Conservation (phyloP, 2,329 filamentous ascomycete species). For the Hysterium pulicare region DNA sequence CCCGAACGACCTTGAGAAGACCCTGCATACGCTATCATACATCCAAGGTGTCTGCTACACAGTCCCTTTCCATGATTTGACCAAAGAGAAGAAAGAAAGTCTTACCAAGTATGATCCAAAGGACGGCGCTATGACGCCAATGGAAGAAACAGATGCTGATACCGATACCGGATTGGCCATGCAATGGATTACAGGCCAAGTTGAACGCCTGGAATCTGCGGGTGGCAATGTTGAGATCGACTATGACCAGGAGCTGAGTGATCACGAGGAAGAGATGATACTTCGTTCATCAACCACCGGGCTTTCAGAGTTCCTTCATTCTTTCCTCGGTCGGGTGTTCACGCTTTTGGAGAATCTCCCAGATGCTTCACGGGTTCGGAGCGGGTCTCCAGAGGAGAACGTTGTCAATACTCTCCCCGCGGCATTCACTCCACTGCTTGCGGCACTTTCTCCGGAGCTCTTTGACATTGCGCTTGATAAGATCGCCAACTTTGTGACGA, state of each 20-base stretch:
- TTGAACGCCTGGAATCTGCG: slow-evolving; percentile 88
- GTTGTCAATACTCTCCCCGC: slow-evolving; percentile 94
- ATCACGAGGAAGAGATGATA: slow-evolving; percentile 83
- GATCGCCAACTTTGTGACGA: slow-evolving; percentile 84
- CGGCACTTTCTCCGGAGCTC: slow-evolving; percentile 85
- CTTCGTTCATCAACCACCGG: slow-evolving; percentile 91
- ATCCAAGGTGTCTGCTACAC: slow-evolving; percentile 96
- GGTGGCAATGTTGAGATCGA: slow-evolving; percentile 82
- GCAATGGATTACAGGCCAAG: slow-evolving; percentile 90
- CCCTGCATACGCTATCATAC: slow-evolving; percentile 87
- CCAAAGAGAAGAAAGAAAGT: slow-evolving; percentile 48
- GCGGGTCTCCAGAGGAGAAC: slow-evolving; percentile 91
- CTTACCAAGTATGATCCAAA: slow-evolving; percentile 9
- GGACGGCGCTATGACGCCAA: slow-evolving; percentile 31
- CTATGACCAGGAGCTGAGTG: slow-evolving; percentile 75
- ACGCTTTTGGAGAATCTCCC: slow-evolving; percentile 93
- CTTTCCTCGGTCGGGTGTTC: slow-evolving; percentile 90
- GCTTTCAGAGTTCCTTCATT: slow-evolving; percentile 87
- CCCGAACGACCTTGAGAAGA: slow-evolving; percentile 96
- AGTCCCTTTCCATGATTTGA: slow-evolving; percentile 84
- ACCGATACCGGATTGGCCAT: slow-evolving; percentile 62
- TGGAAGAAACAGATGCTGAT: slow-evolving; percentile 30
- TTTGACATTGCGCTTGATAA: slow-evolving; percentile 92
- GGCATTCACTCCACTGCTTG: slow-evolving; percentile 84
- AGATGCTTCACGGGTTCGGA: slow-evolving; percentile 81